Evolutionary conservation across 805 yeast species (phyloP).

Genomic region (Suhomyces sp.): DNA sequence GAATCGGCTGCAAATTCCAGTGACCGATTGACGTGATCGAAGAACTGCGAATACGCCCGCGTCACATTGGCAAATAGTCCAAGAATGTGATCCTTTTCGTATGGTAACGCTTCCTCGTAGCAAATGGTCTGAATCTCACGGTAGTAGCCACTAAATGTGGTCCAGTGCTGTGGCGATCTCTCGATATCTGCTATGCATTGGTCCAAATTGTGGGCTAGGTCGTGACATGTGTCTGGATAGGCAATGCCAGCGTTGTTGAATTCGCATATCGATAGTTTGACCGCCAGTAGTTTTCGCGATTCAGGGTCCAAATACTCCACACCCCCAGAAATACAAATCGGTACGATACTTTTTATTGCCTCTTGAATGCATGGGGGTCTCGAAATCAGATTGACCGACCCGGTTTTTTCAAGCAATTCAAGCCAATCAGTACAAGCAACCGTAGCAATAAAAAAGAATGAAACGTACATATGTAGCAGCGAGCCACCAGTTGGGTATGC

Average conservation of each 20-base stretch:
- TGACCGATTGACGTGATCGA: constrained; percentile 17
- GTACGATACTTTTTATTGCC: constrained; percentile 40
- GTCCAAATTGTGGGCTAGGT: constrained; percentile 13
- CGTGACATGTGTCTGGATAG: constrained; percentile 28
- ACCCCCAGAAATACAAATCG: constrained; percentile 39
- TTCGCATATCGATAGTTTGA: constrained; percentile 52
- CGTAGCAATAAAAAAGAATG: neutral
- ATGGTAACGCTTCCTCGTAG: constrained; percentile 48
- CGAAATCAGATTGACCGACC: neutral
- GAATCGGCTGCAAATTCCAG: constrained; percentile 7
- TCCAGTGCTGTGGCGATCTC: constrained; percentile 62
- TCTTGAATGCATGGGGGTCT: constrained; percentile 31
- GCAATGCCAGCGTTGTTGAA: constrained; percentile 45
- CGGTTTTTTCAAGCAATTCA: neutral
- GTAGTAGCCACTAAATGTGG: constrained; percentile 66
- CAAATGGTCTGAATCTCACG: constrained; percentile 53
- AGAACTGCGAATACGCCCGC: constrained; percentile 13
- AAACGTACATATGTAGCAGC: neutral
- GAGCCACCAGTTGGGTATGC: neutral
- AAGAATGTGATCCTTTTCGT: constrained; percentile 49
- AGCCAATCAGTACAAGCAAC: neutral
- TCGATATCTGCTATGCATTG: constrained; percentile 43
- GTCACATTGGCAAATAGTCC: constrained; percentile 49
- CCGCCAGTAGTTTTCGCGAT: constrained; percentile 39
- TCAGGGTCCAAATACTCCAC: constrained; percentile 33